Percentiles rank a stretch among this genome's conserved stretches.
Evolutionary conservation across 495 filamentous ascomycete genomes (phyloP).

Genomic region (Patellaria atrata): DNA sequence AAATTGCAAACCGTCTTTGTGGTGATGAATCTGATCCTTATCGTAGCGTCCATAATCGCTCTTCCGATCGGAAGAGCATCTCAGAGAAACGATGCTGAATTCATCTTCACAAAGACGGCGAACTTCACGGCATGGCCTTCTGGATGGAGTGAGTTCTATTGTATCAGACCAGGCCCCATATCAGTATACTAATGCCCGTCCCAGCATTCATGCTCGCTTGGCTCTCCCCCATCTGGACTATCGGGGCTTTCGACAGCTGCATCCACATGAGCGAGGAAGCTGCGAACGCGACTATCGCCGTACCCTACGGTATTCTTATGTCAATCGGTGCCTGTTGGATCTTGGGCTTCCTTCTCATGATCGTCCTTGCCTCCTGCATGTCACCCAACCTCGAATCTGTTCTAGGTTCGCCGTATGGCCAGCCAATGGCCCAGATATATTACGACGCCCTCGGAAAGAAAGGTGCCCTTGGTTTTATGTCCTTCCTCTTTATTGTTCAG

Average conservation of each 20-base stretch:
- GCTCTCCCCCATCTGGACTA: slow-evolving; percentile 54
- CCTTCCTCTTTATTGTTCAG: slow-evolving; percentile 38
- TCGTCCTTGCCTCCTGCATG: slow-evolving; percentile 38
- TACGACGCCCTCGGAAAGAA: slow-evolving; percentile 39
- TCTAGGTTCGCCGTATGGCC: slow-evolving; percentile 30
- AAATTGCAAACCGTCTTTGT: slow-evolving; percentile 51
- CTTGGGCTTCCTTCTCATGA: slow-evolving; percentile 37
- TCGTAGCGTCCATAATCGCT: slow-evolving; percentile 49
- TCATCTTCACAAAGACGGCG: slow-evolving; percentile 33
- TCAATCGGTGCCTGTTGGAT: slow-evolving; percentile 38
- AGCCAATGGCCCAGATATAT: slow-evolving; percentile 44
- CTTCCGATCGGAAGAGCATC: slow-evolving; percentile 40
- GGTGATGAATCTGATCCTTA: slow-evolving; percentile 47
- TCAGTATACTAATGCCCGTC: not conserved
- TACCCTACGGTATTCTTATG: slow-evolving; percentile 47
- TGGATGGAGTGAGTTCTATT: slow-evolving; percentile 15
- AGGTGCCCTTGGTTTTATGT: slow-evolving; percentile 42
- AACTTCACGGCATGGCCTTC: slow-evolving; percentile 43
- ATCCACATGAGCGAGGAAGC: slow-evolving; percentile 54
- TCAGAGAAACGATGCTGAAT: slow-evolving; percentile 32
- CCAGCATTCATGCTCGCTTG: slow-evolving; percentile 49
- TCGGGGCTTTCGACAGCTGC: slow-evolving; percentile 35
- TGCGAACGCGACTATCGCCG: slow-evolving; percentile 44
- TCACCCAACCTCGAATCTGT: slow-evolving; percentile 31
- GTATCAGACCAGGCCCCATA: not conserved